Conservation (phyloP, 2,329 filamentous ascomycete species). For the Apiospora hydei region DNA sequence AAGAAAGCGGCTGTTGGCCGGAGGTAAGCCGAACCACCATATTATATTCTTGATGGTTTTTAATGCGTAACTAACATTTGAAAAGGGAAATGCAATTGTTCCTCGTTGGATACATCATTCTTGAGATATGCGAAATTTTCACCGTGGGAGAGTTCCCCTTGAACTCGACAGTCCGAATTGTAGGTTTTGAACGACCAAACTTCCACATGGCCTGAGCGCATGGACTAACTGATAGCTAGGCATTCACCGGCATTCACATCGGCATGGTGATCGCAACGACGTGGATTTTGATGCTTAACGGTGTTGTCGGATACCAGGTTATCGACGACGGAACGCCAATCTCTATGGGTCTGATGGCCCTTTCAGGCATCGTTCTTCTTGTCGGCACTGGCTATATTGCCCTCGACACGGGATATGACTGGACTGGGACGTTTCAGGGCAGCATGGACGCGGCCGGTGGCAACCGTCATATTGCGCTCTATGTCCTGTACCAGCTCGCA, state of each 20-base stretch:
- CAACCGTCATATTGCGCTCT: conserved; percentile 83
- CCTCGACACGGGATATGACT: conserved; percentile 88
- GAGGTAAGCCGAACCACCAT: conserved; percentile 63
- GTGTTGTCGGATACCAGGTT: conserved; percentile 89
- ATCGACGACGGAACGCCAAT: conserved; percentile 91
- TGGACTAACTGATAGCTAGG: conserved; percentile 56
- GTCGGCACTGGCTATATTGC: conserved; percentile 95
- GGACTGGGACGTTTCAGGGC: conserved; percentile 79
- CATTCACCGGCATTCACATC: conserved; percentile 88
- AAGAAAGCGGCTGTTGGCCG: conserved; percentile 94
- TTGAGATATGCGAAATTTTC: conserved; percentile 96
- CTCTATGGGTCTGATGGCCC: conserved; percentile 77
- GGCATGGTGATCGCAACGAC: conserved; percentile 86
- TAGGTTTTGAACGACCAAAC: conserved; percentile 49
- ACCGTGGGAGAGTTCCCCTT: conserved; percentile 90
- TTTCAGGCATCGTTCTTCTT: conserved; percentile 76
- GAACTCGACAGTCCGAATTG: conserved; percentile 72
- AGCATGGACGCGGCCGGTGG: conserved; percentile 57
- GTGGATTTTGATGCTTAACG: conserved; percentile 93
- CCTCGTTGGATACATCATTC: conserved; percentile 82
- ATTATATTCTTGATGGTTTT: background rate
- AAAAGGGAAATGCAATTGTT: conserved; percentile 95
- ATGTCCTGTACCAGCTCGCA: conserved; percentile 90
- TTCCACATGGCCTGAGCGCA: background rate
- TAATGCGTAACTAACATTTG: conserved; percentile 30